phyloP scores from a whole-genome alignment of 1,284 basidiomycete genomes.

The Trametes pubescens region DNA sequence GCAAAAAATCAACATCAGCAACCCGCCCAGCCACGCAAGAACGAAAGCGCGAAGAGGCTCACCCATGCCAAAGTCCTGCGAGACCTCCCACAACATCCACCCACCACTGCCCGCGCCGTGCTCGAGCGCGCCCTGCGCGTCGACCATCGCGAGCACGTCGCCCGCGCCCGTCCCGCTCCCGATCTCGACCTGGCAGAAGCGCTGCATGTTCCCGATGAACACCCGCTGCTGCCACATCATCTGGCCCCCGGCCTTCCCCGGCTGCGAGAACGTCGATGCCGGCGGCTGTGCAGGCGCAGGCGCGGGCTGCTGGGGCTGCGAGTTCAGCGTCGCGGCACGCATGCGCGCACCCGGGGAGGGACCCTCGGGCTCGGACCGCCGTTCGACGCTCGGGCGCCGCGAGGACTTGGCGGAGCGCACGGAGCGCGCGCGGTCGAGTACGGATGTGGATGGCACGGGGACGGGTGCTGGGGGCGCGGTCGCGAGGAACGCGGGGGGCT shows the following conservation, averaged over 20 bases:
- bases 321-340: neutral
- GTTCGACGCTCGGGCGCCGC: conserved; percentile 39
- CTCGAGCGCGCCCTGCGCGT: conserved; percentile 66
- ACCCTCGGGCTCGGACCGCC: conserved; percentile 11
- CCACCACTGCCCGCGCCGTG: conserved; percentile 62
- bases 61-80: conserved; percentile 89
- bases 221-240: conserved; percentile 66
- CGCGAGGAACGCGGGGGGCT: conserved; percentile 23
- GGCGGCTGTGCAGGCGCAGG: conserved; percentile 11
- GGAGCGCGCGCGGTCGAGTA: conserved; percentile 37
- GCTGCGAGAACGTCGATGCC: conserved; percentile 33
- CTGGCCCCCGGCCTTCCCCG: conserved; percentile 31
- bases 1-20: conserved; percentile 9
- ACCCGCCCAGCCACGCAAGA: neutral
- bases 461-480: conserved; percentile 16
- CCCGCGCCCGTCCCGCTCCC: conserved; percentile 65
- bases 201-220: conserved; percentile 78
- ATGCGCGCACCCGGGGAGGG: conserved; percentile 6
- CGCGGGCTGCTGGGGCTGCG: neutral
- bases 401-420: conserved; percentile 28
- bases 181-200: conserved; percentile 75
- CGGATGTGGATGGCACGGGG: conserved; percentile 13
- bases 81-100: conserved; percentile 85
- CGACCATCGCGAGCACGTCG: conserved; percentile 69
- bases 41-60: conserved; percentile 37